These are phyloP conservation scores for Vicia villosa DNA, from an alignment of 306 rosid genomes.

Conservation along the genomic window DNA sequence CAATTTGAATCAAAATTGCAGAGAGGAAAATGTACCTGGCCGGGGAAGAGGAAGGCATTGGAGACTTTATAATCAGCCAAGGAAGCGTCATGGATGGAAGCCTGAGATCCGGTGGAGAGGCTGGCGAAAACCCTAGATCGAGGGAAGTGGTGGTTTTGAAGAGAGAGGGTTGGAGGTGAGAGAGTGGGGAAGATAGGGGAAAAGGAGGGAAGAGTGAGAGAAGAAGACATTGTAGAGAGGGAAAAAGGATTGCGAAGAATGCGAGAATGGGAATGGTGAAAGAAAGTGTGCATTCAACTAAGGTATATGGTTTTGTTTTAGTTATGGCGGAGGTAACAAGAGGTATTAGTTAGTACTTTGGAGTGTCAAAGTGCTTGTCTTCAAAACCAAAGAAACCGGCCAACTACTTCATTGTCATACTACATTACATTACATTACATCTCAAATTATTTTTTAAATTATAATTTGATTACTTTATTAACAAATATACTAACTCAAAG, in stretches of 20 bases:
- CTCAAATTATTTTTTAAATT: too few species aligned
- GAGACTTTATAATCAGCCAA: constrained; percentile 75
- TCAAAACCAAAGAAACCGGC: constrained; percentile 48
- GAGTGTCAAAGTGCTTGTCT: constrained; percentile 26
- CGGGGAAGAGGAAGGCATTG: constrained; percentile 88
- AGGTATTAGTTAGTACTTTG: background rate
- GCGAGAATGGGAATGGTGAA: constrained; percentile 35
- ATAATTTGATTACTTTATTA: too few species aligned
- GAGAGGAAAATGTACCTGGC: constrained; percentile 58
- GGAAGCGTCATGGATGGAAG: constrained; percentile 49
- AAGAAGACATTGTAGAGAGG: constrained; percentile 54
- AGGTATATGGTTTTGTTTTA: background rate
- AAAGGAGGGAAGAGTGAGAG: constrained; percentile 53
- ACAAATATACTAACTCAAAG: too few species aligned
- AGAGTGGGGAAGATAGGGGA: constrained; percentile 46
- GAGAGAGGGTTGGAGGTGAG: constrained; percentile 35
- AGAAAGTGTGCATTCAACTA: constrained; percentile 37
- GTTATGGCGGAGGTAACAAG: constrained; percentile 64
- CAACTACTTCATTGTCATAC: constrained; percentile 38
- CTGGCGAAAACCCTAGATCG: constrained; percentile 81
- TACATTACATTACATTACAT: too few species aligned
- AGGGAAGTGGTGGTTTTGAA: constrained; percentile 20
- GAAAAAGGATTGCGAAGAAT: constrained; percentile 39
- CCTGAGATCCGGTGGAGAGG: constrained; percentile 70
- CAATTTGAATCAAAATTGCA: constrained; percentile 4